phyloP scores from a whole-genome alignment of 75 land plant genomes.

The Cunninghamia lanceolata region DNA sequence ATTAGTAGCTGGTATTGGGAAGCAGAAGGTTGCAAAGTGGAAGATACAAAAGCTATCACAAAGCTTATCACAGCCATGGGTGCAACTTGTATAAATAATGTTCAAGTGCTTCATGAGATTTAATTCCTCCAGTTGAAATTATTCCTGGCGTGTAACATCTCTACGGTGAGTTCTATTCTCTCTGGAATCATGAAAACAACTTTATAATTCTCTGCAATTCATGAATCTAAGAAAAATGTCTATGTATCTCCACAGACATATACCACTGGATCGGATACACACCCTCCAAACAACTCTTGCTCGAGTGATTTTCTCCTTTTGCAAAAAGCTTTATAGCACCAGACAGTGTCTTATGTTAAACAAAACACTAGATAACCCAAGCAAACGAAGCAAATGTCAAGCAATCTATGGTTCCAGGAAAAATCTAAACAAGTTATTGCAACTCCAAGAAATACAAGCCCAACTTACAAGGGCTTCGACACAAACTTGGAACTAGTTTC shows the following conservation, averaged over 20 bases:
- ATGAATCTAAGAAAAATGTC: constrained; percentile 1
- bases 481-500: not conserved
- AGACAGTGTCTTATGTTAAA: not conserved
- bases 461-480: not conserved
- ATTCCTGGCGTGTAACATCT: not conserved
- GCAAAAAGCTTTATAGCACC: not conserved
- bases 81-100: too few species aligned
- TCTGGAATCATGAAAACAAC: not conserved
- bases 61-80: not conserved
- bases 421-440: not conserved
- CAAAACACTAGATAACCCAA: not conserved
- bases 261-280: not conserved
- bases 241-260: not conserved
- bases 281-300: constrained; percentile 1
- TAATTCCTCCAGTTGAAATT: too few species aligned
- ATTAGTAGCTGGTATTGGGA: not conserved
- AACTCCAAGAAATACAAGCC: not conserved
- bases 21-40: not conserved
- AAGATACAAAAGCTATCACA: not conserved
- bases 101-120: too few species aligned
- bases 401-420: not conserved
- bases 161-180: not conserved
- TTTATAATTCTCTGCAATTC: not conserved
- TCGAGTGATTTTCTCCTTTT: not conserved
- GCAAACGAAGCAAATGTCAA: not conserved